Conservation (phyloP, 345 rosid genomes). For the Noccaea caerulescens region DNA sequence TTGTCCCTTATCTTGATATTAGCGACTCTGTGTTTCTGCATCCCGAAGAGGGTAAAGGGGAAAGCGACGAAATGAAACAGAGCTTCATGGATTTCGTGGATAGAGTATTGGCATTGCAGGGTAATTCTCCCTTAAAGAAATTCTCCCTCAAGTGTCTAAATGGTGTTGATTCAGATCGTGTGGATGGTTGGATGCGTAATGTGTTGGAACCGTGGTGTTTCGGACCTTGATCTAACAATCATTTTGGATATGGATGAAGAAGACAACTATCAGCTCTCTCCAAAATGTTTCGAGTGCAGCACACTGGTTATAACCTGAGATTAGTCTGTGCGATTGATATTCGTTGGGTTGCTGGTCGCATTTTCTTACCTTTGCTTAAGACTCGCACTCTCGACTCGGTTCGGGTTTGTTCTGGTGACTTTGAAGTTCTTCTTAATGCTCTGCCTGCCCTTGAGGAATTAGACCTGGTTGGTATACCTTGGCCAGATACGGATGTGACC, state of each 20-base stretch:
- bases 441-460: slow-evolving; percentile 25
- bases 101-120: too few species aligned
- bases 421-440: neutral
- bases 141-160: too few species aligned
- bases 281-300: neutral
- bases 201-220: slow-evolving; percentile 7
- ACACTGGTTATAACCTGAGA: neutral
- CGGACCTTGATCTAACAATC: neutral
- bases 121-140: too few species aligned
- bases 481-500: neutral
- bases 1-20: neutral
- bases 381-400: neutral
- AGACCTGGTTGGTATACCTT: neutral
- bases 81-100: neutral
- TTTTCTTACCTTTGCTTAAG: slow-evolving; percentile 18
- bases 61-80: neutral
- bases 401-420: neutral
- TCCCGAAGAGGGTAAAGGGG: too few species aligned
- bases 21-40: too few species aligned
- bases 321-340: neutral
- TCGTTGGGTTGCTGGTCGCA: neutral
- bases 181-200: slow-evolving; percentile 9
- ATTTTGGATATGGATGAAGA: too few species aligned
- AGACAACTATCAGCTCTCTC: neutral
- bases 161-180: too few species aligned